phyloP scores from a whole-genome alignment of 148 eudicot genomes.

The Cornus florida region DNA sequence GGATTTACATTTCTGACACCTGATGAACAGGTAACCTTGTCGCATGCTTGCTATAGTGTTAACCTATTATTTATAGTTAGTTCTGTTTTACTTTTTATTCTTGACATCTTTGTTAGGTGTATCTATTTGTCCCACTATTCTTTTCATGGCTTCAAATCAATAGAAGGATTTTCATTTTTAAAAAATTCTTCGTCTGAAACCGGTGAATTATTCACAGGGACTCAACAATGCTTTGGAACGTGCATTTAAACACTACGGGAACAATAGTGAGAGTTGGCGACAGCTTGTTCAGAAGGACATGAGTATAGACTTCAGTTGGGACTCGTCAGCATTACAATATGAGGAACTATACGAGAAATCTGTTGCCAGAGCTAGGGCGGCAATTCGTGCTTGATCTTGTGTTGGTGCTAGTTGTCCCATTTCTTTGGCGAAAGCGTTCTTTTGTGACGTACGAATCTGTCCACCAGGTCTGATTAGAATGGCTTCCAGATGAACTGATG shows the following conservation, averaged over 20 bases:
- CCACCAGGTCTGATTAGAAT: not conserved
- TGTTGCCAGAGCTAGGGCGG: conserved; percentile 65
- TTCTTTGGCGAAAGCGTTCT: not conserved
- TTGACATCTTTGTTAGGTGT: conserved; percentile 2
- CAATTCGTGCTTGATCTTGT: conserved; percentile 28
- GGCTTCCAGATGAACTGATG: not conserved
- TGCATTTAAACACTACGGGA: conserved; percentile 56
- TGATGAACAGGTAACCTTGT: conserved; percentile 72
- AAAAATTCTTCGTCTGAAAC: conserved; percentile 5
- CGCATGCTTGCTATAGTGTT: not conserved
- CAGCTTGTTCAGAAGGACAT: conserved; percentile 82
- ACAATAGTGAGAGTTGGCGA: conserved; percentile 56
- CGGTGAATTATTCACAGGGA: conserved; percentile 42
- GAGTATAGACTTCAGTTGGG: conserved; percentile 91
- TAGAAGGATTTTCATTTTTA: not conserved
- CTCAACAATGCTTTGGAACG: conserved; percentile 77
- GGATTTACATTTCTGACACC: conserved; percentile 79
- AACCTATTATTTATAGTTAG: not conserved
- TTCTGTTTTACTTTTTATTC: not conserved
- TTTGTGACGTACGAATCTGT: not conserved
- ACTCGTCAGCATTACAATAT: conserved; percentile 68
- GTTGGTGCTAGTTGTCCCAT: not conserved
- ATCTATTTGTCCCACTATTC: not conserved
- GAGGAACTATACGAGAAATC: conserved; percentile 78
- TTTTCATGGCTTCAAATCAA: not conserved